Evolutionary conservation across 2,329 filamentous ascomycete species (phyloP).

Genomic region (Trichophyton mentagrophytes): DNA sequence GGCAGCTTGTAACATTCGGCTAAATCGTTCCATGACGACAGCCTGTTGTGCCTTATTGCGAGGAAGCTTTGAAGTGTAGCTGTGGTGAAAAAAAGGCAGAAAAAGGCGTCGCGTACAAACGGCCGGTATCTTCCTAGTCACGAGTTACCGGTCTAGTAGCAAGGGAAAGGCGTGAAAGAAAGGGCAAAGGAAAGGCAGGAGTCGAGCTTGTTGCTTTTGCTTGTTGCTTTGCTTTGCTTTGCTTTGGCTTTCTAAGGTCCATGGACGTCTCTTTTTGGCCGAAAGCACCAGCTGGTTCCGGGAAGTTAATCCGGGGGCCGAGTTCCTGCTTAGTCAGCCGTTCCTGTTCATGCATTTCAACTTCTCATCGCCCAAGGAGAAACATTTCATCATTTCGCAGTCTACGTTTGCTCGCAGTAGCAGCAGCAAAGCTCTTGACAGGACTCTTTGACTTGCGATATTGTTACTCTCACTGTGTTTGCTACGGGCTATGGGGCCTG

Average conservation of each 20-base stretch:
- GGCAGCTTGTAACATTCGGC: slow-evolving; percentile 69
- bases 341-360: background rate
- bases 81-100: background rate
- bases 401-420: background rate
- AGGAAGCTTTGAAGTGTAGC: background rate
- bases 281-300: background rate
- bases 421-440: background rate
- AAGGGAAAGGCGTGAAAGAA: background rate
- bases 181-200: background rate
- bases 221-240: background rate
- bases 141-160: too few relatives aligned
- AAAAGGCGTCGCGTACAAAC: background rate
- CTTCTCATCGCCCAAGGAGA: background rate
- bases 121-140: background rate
- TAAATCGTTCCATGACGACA: slow-evolving; percentile 72
- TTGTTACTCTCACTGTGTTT: background rate
- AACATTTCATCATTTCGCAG: background rate
- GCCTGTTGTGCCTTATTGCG: background rate
- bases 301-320: background rate
- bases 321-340: background rate
- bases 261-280: too few relatives aligned
- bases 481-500: background rate
- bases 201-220: slow-evolving; percentile 1
- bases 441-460: background rate
- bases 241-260: too few relatives aligned